Evolutionary conservation across 495 filamentous ascomycete species (phyloP).

Genomic region (Acidomyces sp.): DNA sequence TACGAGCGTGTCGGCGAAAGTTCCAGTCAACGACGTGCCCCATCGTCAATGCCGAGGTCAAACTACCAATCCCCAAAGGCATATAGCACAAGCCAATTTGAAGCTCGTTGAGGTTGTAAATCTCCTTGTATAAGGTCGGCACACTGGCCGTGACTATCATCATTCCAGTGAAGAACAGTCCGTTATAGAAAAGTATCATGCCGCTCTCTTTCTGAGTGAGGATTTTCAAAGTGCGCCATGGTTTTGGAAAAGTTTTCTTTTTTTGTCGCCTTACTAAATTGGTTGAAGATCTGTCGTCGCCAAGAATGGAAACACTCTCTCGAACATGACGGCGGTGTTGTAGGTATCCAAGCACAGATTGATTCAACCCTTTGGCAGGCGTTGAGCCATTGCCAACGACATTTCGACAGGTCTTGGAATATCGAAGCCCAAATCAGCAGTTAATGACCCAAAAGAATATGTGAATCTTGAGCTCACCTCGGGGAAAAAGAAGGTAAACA

Average conservation of each 20-base stretch:
- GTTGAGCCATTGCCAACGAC: conserved; percentile 61
- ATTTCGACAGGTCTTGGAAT: conserved; percentile 51
- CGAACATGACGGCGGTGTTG: conserved; percentile 18
- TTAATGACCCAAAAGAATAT: conserved; percentile 37
- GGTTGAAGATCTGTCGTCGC: conserved; percentile 3
- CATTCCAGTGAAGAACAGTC: conserved; percentile 26
- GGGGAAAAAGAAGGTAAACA: conserved; percentile 29
- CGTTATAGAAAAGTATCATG: conserved; percentile 25
- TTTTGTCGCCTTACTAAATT: neutral
- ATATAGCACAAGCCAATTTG: conserved; percentile 27
- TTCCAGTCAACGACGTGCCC: conserved; percentile 27
- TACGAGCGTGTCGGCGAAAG: conserved; percentile 19
- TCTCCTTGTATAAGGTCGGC: conserved; percentile 19
- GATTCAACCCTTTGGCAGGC: conserved; percentile 40
- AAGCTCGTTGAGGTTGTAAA: conserved; percentile 23
- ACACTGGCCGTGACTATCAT: conserved; percentile 18
- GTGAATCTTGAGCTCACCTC: too few species aligned
- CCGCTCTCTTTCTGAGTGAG: conserved; percentile 23
- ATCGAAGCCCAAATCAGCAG: too few species aligned
- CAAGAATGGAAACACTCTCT: neutral
- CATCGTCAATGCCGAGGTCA: conserved; percentile 22
- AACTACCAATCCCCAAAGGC: conserved; percentile 22
- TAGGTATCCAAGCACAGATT: conserved; percentile 32
- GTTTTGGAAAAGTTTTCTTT: conserved; percentile 24
- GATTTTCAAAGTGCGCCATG: conserved; percentile 21